Evolutionary conservation across 345 rosid species (phyloP).

Genomic region (Litchi chinensis): DNA sequence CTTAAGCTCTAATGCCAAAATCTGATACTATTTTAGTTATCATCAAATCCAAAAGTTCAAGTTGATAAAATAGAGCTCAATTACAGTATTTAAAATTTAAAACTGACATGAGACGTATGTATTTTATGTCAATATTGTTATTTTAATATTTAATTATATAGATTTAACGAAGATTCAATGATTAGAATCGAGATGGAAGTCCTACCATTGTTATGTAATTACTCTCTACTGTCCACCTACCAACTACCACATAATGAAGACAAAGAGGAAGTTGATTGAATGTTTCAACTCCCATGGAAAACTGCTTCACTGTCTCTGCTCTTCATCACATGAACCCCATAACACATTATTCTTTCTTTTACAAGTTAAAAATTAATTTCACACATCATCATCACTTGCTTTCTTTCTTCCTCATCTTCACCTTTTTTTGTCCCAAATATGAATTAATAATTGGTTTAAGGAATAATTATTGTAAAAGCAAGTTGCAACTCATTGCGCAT

Average conservation of each 20-base stretch:
- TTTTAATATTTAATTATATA: no score
- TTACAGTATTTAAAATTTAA: no score
- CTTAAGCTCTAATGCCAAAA: no score
- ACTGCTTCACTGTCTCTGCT: neutral
- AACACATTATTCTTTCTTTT: neutral
- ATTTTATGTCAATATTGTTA: no score
- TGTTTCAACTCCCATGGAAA: neutral
- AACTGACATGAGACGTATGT: no score
- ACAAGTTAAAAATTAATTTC: no score
- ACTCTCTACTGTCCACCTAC: neutral
- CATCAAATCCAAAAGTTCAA: no score
- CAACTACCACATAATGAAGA: neutral
- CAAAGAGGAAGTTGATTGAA: neutral
- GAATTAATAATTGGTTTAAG: neutral
- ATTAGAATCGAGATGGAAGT: no score
- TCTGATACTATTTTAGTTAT: no score
- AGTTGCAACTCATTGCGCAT: neutral
- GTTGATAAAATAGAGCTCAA: no score
- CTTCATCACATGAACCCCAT: conserved; percentile 5
- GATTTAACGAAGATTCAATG: no score
- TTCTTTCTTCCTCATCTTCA: neutral
- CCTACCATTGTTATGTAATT: no score
- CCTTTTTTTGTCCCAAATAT: neutral
- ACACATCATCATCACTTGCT: neutral
- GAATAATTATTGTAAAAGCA: neutral